Evolutionary conservation across 2,329 filamentous ascomycete genomes (phyloP).

Genomic region (Aspergillus tubingensis): DNA sequence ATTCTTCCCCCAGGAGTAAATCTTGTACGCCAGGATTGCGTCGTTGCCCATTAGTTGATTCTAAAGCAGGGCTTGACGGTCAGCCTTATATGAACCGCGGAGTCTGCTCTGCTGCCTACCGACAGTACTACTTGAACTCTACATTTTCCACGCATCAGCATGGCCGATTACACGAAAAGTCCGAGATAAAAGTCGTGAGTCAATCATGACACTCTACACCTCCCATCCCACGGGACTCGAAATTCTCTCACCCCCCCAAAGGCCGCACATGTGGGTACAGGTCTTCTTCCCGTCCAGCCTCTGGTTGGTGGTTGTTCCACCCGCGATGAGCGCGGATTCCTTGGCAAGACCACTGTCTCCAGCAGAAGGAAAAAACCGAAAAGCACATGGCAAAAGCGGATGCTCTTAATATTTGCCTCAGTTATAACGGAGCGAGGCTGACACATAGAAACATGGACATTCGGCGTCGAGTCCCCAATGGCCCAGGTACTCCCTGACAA

Average conservation of each 20-base stretch:
- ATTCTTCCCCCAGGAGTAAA: neutral
- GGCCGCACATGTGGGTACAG: neutral
- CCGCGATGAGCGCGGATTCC: slow-evolving; percentile 10
- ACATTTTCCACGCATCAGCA: too few species aligned
- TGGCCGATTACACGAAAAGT: neutral
- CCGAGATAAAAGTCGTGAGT: neutral
- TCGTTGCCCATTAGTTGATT: neutral
- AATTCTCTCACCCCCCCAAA: slow-evolving; percentile 4
- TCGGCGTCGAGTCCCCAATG: neutral
- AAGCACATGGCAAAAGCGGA: neutral
- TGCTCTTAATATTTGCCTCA: neutral
- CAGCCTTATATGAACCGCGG: too few species aligned
- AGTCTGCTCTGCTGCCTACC: too few species aligned
- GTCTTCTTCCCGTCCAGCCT: neutral
- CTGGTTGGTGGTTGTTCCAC: slow-evolving; percentile 4
- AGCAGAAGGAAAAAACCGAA: neutral
- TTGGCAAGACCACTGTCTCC: neutral
- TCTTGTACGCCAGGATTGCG: neutral
- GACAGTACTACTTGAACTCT: too few species aligned
- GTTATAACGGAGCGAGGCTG: neutral
- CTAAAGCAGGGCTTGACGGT: neutral
- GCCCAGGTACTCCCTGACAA: neutral
- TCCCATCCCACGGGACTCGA: neutral
- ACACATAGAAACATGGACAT: slow-evolving; percentile 5
- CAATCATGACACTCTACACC: neutral